Conservation (phyloP, 306 rosid genomes). For the Glycine latifolia region DNA sequence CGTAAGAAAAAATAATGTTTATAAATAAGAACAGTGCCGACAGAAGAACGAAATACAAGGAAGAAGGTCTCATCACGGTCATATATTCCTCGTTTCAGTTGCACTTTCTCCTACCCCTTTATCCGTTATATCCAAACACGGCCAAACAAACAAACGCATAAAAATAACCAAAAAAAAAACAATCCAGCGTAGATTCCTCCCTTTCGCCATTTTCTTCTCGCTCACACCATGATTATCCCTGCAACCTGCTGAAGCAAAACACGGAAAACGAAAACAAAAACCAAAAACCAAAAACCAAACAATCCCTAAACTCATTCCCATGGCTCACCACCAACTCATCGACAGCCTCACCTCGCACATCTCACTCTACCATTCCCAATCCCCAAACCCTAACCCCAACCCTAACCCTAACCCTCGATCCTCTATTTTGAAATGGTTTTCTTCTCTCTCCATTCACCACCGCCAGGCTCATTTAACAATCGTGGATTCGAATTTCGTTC, state of each 20-base stretch:
- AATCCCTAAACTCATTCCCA: constrained; percentile 41
- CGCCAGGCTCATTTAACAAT: constrained; percentile 78
- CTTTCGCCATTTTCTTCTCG: background rate
- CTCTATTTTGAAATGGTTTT: constrained; percentile 80
- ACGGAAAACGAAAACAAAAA: background rate
- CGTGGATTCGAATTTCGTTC: constrained; percentile 69
- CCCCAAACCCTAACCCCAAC: background rate
- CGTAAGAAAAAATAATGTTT: too few relatives aligned
- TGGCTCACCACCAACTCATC: constrained; percentile 77
- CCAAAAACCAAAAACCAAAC: background rate
- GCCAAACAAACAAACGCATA: background rate
- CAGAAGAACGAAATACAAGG: background rate
- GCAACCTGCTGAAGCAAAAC: background rate
- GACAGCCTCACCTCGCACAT: constrained; percentile 89
- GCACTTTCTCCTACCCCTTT: background rate
- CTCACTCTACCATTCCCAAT: constrained; percentile 75
- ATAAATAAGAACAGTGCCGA: background rate
- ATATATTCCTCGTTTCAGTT: background rate
- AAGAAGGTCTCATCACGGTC: background rate
- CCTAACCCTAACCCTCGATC: constrained; percentile 53
- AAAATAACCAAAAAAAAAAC: background rate
- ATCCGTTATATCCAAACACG: background rate
- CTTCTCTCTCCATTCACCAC: constrained; percentile 71
- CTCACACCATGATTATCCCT: background rate
- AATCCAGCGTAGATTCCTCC: background rate